Evolutionary conservation across 2,329 filamentous ascomycete species (phyloP).

Genomic region (Diaporthe amygdali): DNA sequence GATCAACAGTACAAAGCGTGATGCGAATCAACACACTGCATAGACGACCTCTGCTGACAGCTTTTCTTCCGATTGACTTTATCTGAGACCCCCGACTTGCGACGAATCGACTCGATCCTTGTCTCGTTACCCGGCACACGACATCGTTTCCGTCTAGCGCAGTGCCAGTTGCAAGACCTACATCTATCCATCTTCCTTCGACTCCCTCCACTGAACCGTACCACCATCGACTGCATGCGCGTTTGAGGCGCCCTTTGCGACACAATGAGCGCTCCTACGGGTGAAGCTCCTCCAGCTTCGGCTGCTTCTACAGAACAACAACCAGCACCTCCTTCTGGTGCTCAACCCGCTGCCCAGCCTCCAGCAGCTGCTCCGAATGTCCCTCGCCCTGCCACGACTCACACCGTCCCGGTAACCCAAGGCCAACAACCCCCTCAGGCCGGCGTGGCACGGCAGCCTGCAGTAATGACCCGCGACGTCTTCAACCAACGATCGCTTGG

Average conservation of each 20-base stretch:
- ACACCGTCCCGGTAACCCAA: conserved; percentile 22
- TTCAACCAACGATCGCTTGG: conserved; percentile 73
- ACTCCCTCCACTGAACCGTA: neutral
- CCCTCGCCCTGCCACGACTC: conserved; percentile 15
- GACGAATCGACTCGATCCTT: neutral
- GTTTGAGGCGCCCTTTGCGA: conserved; percentile 26
- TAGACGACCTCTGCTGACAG: conserved; percentile 5
- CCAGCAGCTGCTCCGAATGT: neutral
- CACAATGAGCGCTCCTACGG: conserved; percentile 24
- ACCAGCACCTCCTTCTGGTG: conserved; percentile 21
- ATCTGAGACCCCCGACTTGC: conserved; percentile 7
- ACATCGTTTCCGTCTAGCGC: neutral
- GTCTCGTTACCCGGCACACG: neutral
- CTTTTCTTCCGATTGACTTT: neutral
- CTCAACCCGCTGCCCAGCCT: neutral
- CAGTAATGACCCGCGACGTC: conserved; percentile 50
- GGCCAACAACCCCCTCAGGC: conserved; percentile 16
- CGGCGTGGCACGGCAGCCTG: conserved; percentile 26
- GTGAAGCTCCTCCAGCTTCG: conserved; percentile 22
- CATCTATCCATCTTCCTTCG: neutral
- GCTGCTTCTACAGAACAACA: conserved; percentile 16
- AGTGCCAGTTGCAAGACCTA: neutral
- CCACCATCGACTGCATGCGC: conserved; percentile 14
- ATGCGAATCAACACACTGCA: conserved; percentile 10
- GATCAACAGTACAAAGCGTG: conserved; percentile 12